Conservation (phyloP, 2,329 filamentous ascomycete species). For the Aspergillus fischeri region DNA sequence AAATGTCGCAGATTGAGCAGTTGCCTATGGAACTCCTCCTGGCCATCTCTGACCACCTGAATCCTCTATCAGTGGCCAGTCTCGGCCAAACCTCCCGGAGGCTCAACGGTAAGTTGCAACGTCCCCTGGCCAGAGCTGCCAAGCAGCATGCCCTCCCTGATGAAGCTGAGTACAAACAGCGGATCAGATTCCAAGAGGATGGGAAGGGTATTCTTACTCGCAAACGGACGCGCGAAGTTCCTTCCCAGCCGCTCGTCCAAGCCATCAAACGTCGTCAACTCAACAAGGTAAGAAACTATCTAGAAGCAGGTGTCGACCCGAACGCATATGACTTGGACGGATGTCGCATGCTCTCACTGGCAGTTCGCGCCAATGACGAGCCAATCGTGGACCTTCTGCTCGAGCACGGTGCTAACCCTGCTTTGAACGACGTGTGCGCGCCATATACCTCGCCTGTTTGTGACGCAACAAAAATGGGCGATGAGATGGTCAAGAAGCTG, state of each 20-base stretch:
- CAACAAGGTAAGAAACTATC: background rate
- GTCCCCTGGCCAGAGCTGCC: background rate
- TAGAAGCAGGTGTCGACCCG: conserved; percentile 4
- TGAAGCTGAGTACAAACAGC: conserved; percentile 1
- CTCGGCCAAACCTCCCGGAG: background rate
- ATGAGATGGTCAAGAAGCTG: background rate
- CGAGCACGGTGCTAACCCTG: conserved; percentile 3
- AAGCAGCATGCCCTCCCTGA: conserved; percentile 1
- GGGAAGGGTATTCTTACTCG: background rate
- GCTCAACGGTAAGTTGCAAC: background rate
- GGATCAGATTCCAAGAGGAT: background rate
- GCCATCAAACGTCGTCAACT: background rate
- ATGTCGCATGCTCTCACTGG: conserved; percentile 2
- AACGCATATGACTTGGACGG: conserved; percentile 8
- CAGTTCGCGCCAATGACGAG: conserved; percentile 1
- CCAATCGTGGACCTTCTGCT: conserved; percentile 3
- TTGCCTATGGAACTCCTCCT: background rate
- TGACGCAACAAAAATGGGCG: background rate
- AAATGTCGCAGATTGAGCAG: background rate
- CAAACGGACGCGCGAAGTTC: background rate
- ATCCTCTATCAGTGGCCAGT: background rate
- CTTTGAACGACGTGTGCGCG: background rate
- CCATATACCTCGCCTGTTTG: background rate
- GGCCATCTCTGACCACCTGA: background rate
- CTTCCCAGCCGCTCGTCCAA: background rate